phyloP scores from a whole-genome alignment of 768 basidiomycete genomes.

The Lepiota subincarnata region DNA sequence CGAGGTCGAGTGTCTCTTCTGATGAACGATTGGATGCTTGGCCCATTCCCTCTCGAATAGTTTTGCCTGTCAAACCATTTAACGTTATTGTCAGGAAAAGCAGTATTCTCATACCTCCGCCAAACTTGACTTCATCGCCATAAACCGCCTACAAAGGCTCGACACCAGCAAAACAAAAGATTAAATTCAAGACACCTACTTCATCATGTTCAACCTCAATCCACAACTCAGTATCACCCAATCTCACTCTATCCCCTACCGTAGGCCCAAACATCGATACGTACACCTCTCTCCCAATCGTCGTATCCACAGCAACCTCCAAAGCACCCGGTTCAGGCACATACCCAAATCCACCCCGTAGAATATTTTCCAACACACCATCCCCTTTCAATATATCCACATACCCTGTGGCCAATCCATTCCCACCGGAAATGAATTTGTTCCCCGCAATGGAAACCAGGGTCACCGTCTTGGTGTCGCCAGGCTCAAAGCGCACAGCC shows the following conservation, averaged over 20 bases:
- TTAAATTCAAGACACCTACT: slow-evolving; percentile 31
- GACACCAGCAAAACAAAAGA: background rate
- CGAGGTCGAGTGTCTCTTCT: slow-evolving; percentile 73
- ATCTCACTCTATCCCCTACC: slow-evolving; percentile 78
- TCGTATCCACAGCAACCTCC: slow-evolving; percentile 46
- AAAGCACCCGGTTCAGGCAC: slow-evolving; percentile 59
- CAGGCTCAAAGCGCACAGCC: slow-evolving; percentile 95
- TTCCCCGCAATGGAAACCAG: slow-evolving; percentile 77
- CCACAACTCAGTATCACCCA: slow-evolving; percentile 91
- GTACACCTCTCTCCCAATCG: slow-evolving; percentile 69
- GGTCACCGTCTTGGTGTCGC: slow-evolving; percentile 79
- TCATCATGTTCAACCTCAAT: slow-evolving; percentile 86
- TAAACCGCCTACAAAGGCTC: slow-evolving; percentile 60
- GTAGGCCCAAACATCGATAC: slow-evolving; percentile 97
- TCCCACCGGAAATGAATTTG: slow-evolving; percentile 74
- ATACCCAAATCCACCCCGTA: slow-evolving; percentile 69
- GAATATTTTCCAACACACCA: slow-evolving; percentile 40
- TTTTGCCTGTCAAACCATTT: slow-evolving; percentile 58
- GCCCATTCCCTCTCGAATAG: slow-evolving; percentile 96
- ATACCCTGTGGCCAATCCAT: slow-evolving; percentile 58
- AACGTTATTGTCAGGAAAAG: background rate
- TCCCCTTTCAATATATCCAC: slow-evolving; percentile 42
- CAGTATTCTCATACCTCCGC: slow-evolving; percentile 59
- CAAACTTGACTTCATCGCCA: slow-evolving; percentile 98
- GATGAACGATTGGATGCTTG: slow-evolving; percentile 75